phyloP scores from a whole-genome alignment of 345 rosid genomes.

The Euphorbia peplus region DNA sequence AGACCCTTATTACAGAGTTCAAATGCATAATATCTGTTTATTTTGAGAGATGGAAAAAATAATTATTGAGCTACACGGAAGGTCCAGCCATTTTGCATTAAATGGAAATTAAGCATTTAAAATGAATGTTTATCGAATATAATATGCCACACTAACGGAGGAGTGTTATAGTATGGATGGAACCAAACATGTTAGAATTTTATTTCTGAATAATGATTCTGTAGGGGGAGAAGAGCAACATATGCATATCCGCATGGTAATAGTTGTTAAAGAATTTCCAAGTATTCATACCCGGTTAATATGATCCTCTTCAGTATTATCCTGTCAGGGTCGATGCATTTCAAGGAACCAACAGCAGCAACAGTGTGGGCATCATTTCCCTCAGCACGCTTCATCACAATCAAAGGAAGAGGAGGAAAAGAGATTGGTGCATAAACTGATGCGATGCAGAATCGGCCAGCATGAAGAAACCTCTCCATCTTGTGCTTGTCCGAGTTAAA shows the following conservation, averaged over 20 bases:
- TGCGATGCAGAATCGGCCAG: constrained; percentile 73
- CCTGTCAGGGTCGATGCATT: constrained; percentile 74
- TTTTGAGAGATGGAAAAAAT: too few species aligned
- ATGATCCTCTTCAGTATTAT: constrained; percentile 81
- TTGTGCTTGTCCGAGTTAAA: constrained; percentile 82
- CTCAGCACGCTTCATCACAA: constrained; percentile 57
- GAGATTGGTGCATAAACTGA: constrained; percentile 85
- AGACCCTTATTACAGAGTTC: too few species aligned
- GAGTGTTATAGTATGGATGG: too few species aligned
- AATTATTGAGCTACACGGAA: too few species aligned
- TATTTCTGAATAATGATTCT: too few species aligned
- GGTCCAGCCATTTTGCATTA: too few species aligned
- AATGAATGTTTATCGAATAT: too few species aligned
- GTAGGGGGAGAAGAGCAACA: too few species aligned
- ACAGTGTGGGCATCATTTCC: constrained; percentile 47
- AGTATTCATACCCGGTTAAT: constrained; percentile 70
- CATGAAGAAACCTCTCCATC: constrained; percentile 95
- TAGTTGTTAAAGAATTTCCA: neutral
- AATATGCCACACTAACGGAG: too few species aligned
- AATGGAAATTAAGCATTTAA: too few species aligned
- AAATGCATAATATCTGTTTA: too few species aligned
- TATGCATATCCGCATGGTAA: neutral
- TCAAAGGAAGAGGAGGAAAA: constrained; percentile 79
- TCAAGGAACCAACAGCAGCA: constrained; percentile 91
- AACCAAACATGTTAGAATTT: too few species aligned